phyloP scores from a whole-genome alignment of 2,329 filamentous ascomycete genomes.

The Exophiala xenobiotica region DNA sequence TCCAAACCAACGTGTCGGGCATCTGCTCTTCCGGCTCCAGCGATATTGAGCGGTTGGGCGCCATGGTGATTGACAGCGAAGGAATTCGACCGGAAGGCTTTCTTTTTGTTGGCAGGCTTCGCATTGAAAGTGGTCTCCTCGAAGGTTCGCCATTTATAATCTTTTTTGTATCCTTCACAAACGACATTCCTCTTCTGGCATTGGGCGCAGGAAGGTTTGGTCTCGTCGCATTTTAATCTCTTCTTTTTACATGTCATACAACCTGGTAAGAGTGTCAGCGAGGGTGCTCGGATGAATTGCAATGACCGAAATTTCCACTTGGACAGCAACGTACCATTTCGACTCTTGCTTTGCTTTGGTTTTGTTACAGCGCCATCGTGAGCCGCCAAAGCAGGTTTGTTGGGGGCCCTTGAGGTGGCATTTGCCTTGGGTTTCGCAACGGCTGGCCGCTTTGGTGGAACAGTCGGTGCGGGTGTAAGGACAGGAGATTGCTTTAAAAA shows the following conservation, averaged over 20 bases:
- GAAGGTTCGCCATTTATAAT: slow-evolving; percentile 73
- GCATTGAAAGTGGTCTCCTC: slow-evolving; percentile 59
- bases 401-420: slow-evolving; percentile 32
- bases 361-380: slow-evolving; percentile 49
- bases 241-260: slow-evolving; percentile 73
- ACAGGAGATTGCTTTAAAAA: slow-evolving; percentile 47
- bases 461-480: slow-evolving; percentile 30
- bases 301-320: not conserved
- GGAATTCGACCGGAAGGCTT: slow-evolving; percentile 30
- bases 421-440: slow-evolving; percentile 30
- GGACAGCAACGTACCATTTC: slow-evolving; percentile 62
- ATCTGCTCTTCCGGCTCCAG: slow-evolving; percentile 2
- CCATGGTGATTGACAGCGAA: slow-evolving; percentile 35
- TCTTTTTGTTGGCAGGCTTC: slow-evolving; percentile 42
- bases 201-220: slow-evolving; percentile 66
- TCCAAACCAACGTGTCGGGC: not conserved
- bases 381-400: slow-evolving; percentile 27
- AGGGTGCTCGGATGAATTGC: slow-evolving; percentile 3
- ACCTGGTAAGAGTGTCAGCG: slow-evolving; percentile 46
- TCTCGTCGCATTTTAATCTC: slow-evolving; percentile 71
- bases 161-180: slow-evolving; percentile 72
- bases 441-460: slow-evolving; percentile 30
- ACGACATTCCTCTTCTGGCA: slow-evolving; percentile 63
- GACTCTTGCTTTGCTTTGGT: slow-evolving; percentile 72
- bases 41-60: slow-evolving; percentile 26